These are phyloP conservation scores for Alternaria sp. DNA, from an alignment of 2,329 filamentous ascomycete genomes.

Conservation along the genomic window DNA sequence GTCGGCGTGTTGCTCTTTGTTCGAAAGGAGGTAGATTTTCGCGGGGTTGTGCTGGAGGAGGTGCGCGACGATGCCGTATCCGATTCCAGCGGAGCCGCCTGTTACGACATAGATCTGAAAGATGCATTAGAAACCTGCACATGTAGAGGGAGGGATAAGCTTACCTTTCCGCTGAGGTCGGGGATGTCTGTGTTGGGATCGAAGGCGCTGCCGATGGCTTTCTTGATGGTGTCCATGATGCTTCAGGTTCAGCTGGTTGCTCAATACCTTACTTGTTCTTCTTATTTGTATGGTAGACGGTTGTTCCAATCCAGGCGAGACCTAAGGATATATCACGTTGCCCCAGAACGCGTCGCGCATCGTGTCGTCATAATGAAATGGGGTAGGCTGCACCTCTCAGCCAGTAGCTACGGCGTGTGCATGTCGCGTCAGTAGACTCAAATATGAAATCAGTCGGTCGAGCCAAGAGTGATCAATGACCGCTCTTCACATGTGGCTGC, in stretches of 20 bases:
- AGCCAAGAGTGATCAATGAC: background rate
- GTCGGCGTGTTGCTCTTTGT: slow-evolving; percentile 57
- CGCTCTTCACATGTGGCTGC: background rate
- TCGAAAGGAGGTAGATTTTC: slow-evolving; percentile 58
- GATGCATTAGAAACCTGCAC: background rate
- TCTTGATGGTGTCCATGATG: slow-evolving; percentile 34
- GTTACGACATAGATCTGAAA: slow-evolving; percentile 55
- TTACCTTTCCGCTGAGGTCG: slow-evolving; percentile 48
- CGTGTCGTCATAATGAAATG: slow-evolving; percentile 24
- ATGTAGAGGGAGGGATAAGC: background rate
- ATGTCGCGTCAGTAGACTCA: background rate
- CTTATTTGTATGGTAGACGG: background rate
- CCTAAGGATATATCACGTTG: background rate
- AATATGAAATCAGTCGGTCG: background rate
- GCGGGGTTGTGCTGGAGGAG: slow-evolving; percentile 58
- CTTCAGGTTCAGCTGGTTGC: background rate
- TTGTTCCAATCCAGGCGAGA: background rate
- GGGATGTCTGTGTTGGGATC: slow-evolving; percentile 51
- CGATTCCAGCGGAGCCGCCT: slow-evolving; percentile 58
- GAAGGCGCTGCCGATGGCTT: slow-evolving; percentile 28
- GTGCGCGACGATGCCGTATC: slow-evolving; percentile 60
- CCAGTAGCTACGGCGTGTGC: background rate
- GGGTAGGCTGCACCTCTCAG: background rate
- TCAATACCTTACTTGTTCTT: background rate
- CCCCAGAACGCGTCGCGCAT: slow-evolving; percentile 3